Conservation (phyloP, 2,329 filamentous ascomycete genomes). For the Cryphonectria nitschkei region DNA sequence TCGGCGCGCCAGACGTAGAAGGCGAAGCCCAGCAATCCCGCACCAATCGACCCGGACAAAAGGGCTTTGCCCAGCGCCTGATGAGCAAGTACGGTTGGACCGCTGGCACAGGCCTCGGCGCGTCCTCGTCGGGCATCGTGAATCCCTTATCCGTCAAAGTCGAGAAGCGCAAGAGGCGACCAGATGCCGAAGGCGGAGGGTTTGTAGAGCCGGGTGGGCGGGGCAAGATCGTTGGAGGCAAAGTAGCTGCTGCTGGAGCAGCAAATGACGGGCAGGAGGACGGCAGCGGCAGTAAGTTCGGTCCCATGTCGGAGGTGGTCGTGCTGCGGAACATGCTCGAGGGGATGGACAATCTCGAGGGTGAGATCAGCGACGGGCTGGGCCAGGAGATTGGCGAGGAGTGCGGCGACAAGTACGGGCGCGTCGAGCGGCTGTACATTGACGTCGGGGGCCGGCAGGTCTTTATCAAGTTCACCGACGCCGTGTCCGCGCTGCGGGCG, state of each 20-base stretch:
- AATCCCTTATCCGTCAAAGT: slow-evolving; percentile 82
- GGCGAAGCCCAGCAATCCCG: slow-evolving; percentile 44
- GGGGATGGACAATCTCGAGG: slow-evolving; percentile 73
- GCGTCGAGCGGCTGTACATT: slow-evolving; percentile 79
- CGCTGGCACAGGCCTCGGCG: slow-evolving; percentile 85
- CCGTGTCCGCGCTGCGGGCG: slow-evolving; percentile 82
- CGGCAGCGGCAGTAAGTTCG: slow-evolving; percentile 55
- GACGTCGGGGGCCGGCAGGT: slow-evolving; percentile 69
- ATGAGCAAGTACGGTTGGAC: slow-evolving; percentile 96
- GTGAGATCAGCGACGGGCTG: slow-evolving; percentile 75
- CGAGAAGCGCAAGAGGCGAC: slow-evolving; percentile 81
- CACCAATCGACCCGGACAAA: slow-evolving; percentile 75
- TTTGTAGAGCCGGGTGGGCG: slow-evolving; percentile 71
- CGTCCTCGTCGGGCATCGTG: slow-evolving; percentile 78
- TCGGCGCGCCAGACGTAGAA: slow-evolving; percentile 39
- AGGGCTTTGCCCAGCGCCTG: slow-evolving; percentile 82
- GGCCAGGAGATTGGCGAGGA: slow-evolving; percentile 96
- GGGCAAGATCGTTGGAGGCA: slow-evolving; percentile 81
- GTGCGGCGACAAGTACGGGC: slow-evolving; percentile 86
- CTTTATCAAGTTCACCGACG: slow-evolving; percentile 90
- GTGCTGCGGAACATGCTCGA: slow-evolving; percentile 85
- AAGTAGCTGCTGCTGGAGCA: slow-evolving; percentile 41
- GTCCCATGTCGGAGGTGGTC: slow-evolving; percentile 79
- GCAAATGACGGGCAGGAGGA: slow-evolving; percentile 18
- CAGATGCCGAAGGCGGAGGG: slow-evolving; percentile 78